These are phyloP conservation scores for Nannochloropsis granulata DNA, from an alignment of 108 stramenopile genomes.

Conservation along the genomic window DNA sequence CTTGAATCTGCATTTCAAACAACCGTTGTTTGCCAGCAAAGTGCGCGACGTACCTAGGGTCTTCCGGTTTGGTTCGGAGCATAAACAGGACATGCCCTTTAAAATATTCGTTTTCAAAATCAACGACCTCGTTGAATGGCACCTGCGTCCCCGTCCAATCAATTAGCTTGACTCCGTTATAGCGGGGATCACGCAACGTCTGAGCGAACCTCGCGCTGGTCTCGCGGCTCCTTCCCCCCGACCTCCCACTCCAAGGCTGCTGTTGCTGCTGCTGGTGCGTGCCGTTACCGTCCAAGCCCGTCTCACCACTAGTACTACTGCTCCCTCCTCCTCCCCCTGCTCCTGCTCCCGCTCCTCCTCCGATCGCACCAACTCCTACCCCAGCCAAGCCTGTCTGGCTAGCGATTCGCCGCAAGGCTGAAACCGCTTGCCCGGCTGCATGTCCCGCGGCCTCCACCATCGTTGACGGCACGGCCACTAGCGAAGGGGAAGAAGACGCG, in stretches of 20 bases:
- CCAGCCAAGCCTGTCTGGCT: background rate
- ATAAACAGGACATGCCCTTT: slow-evolving; percentile 58
- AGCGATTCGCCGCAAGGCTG: background rate
- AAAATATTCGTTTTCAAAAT: slow-evolving; percentile 58
- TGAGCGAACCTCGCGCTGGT: background rate
- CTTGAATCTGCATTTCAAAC: slow-evolving; percentile 82
- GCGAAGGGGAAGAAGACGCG: background rate
- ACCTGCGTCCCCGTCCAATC: background rate
- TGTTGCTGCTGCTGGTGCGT: background rate
- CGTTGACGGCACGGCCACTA: background rate
- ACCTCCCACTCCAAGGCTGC: no score
- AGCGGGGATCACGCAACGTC: background rate
- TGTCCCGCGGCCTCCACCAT: background rate
- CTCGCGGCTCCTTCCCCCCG: background rate
- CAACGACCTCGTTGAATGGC: slow-evolving; percentile 4
- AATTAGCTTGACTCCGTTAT: background rate
- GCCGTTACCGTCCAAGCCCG: background rate
- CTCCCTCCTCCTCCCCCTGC: background rate
- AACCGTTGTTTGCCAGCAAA: slow-evolving; percentile 57
- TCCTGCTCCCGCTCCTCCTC: background rate
- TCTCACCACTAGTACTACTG: background rate
- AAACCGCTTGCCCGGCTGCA: background rate
- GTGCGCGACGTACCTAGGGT: slow-evolving; percentile 47
- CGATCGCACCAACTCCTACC: background rate
- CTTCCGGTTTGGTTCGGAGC: slow-evolving; percentile 52